Percentiles rank a stretch among this genome's conserved stretches.
Conservation (phyloP, 805 yeast species). For the Yamadazyma sp. region DNA sequence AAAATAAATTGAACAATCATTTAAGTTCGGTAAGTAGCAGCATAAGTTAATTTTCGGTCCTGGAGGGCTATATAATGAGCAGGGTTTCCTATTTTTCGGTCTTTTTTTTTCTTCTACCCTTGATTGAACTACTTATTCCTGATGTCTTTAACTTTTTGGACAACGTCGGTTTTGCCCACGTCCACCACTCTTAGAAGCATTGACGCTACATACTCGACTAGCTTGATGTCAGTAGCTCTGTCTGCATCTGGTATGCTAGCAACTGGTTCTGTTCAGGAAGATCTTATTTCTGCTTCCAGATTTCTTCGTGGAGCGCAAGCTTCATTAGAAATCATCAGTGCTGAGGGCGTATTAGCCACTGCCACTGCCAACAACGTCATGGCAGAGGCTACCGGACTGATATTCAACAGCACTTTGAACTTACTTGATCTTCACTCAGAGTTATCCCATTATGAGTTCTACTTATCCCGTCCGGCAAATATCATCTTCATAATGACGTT, state of each 20-base stretch:
- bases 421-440: constrained; percentile 26
- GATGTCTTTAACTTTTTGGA: constrained; percentile 19
- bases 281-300: constrained; percentile 21
- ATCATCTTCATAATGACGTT: constrained; percentile 28
- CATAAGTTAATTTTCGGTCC: too few species aligned
- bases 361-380: constrained; percentile 28
- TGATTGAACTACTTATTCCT: background rate
- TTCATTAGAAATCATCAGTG: constrained; percentile 30
- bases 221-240: constrained; percentile 19
- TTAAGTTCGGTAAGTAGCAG: too few species aligned
- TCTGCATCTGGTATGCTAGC: constrained; percentile 17
- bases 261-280: constrained; percentile 13
- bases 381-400: constrained; percentile 31
- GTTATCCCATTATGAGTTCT: constrained; percentile 32
- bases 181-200: constrained; percentile 27
- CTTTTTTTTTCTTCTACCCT: background rate
- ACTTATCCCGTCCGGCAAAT: constrained; percentile 30
- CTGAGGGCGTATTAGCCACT: constrained; percentile 34
- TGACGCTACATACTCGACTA: constrained; percentile 18
- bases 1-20: too few species aligned
- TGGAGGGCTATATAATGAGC: constrained; percentile 1
- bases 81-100: background rate
- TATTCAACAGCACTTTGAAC: constrained; percentile 30
- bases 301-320: constrained; percentile 34
- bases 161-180: constrained; percentile 27